A percentile compares a stretch with the other conserved stretches of the same genome.
phyloP scores from a whole-genome alignment of 2,329 filamentous ascomycete species.

The Magnaporthiopsis incrustans region DNA sequence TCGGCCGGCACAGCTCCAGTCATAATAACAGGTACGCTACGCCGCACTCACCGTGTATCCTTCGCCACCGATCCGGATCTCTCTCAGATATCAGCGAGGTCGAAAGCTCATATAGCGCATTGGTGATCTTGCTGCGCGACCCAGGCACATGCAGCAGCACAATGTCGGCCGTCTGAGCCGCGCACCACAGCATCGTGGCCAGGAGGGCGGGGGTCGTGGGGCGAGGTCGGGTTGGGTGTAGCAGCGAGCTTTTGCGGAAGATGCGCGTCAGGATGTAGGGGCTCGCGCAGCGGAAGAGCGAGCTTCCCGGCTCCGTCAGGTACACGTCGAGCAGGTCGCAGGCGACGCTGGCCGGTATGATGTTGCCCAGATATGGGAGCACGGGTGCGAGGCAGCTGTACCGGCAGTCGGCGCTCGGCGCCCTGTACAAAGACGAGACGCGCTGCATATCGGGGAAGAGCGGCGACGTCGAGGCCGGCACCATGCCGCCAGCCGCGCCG shows the following conservation, averaged over 20 bases:
- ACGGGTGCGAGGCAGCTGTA: conserved; percentile 33
- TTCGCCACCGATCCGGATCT: conserved; percentile 28
- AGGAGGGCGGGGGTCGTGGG: conserved; percentile 35
- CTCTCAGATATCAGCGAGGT: conserved; percentile 25
- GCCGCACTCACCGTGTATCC: conserved; percentile 22
- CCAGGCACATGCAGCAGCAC: conserved; percentile 32
- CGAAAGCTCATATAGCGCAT: conserved; percentile 28
- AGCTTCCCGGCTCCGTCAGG: conserved; percentile 34
- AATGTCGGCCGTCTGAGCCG: conserved; percentile 38
- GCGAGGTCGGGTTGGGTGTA: conserved; percentile 30
- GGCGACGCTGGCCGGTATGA: conserved; percentile 31
- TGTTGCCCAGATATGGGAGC: conserved; percentile 28
- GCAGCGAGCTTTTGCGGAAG: conserved; percentile 34
- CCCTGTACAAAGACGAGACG: conserved; percentile 17
- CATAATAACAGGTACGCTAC: not conserved
- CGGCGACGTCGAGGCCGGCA: not conserved
- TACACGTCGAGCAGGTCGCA: conserved; percentile 40
- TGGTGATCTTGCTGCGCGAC: conserved; percentile 29
- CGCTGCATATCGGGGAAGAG: conserved; percentile 11
- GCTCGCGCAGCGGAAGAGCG: conserved; percentile 34
- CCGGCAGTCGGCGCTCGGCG: conserved; percentile 23
- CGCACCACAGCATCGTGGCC: conserved; percentile 38
- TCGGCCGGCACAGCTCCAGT: too few relatives aligned
- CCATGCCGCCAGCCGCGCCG: not conserved
- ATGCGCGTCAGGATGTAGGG: conserved; percentile 39